Evolutionary conservation across 179 eudicot species (phyloP).

Genomic region (Beta corolliflora): DNA sequence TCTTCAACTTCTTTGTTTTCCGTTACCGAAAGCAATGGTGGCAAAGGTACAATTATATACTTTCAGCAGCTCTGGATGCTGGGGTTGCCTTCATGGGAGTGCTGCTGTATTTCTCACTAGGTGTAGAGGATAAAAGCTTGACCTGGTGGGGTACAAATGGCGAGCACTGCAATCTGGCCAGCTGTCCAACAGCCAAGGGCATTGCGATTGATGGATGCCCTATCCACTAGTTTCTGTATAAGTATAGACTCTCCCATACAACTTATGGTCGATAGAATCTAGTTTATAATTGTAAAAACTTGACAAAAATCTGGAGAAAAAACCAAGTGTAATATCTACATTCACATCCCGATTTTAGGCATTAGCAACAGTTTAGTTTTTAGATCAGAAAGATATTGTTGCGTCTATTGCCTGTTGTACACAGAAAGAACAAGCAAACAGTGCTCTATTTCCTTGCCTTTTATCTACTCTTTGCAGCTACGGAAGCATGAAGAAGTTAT

Average conservation of each 20-base stretch:
- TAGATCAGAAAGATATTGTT: background rate
- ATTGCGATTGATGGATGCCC: conserved; percentile 75
- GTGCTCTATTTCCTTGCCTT: background rate
- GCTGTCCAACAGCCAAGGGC: conserved; percentile 88
- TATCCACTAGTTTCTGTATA: conserved; percentile 28
- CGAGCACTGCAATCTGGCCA: conserved; percentile 82
- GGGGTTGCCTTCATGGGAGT: conserved; percentile 99
- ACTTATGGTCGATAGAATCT: conserved; percentile 11
- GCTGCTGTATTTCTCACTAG: conserved; percentile 64
- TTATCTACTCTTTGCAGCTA: background rate
- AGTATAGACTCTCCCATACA: background rate
- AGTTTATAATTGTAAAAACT: conserved; percentile 8
- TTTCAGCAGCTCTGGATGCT: conserved; percentile 92
- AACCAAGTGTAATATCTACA: conserved; percentile 16
- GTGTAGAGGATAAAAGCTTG: conserved; percentile 56
- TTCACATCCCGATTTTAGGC: conserved; percentile 15
- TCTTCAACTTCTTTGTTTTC: conserved; percentile 81
- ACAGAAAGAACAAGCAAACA: background rate
- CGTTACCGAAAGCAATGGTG: conserved; percentile 87
- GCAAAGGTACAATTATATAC: conserved; percentile 93
- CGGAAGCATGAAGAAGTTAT: background rate
- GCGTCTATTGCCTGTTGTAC: conserved; percentile 3
- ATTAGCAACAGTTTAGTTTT: conserved; percentile 11
- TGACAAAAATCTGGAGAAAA: background rate
- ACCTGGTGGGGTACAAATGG: conserved; percentile 89